Base-by-base conservation (phyloP, 495 filamentous ascomycete species). In the Talaromyces liani region DNA sequence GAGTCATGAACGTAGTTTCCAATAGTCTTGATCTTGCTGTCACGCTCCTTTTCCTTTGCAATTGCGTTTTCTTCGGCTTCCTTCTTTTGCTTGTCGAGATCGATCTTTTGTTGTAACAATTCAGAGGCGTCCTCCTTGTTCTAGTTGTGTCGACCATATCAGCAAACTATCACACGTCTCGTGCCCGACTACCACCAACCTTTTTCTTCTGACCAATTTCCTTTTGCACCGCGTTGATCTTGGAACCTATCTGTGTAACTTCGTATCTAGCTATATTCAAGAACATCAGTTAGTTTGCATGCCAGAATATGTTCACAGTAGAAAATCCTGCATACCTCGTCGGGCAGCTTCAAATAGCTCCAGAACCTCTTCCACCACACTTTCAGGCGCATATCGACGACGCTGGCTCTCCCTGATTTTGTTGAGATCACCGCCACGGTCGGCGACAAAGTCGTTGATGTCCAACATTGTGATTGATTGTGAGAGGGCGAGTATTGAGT, bases 1-100 rank as follows among this genome's bases (percentile, higher is more conserved):
- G 87, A 88, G 24, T 91, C 87, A 76, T 98, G 93, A 25, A 98
- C 93, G 71, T 94, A 86, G 72, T 98, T 98, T 53, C 94, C 94
- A 68, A 98, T 88, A 0, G 84, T 87, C 71, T 88, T 90, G 67
- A 93, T 82, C 79, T 93, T 96, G 66, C 76, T 80, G 67, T 87
- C 84, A 60, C 97, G 78, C 59, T 85, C 77, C 22, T 75, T 70
- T 63, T 94, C 89, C 73, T 96, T 95, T 71, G 88, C 84, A 12
- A 79, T 75, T 2, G 91, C 93, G 45, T 80, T 74, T 54, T 89
- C 85, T 68, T 93, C 85, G 24, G 92, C 80, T 8, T 82, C 82
- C 76, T 91, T 91, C 76, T 94, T 95, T 70, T 88, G 80, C 69
- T 89, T 87, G 71, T 93, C 88, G 25, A 98, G 77, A 0, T 82